Base-by-base conservation (phyloP, 345 rosid species). In the Eucalyptus viminalis region DNA sequence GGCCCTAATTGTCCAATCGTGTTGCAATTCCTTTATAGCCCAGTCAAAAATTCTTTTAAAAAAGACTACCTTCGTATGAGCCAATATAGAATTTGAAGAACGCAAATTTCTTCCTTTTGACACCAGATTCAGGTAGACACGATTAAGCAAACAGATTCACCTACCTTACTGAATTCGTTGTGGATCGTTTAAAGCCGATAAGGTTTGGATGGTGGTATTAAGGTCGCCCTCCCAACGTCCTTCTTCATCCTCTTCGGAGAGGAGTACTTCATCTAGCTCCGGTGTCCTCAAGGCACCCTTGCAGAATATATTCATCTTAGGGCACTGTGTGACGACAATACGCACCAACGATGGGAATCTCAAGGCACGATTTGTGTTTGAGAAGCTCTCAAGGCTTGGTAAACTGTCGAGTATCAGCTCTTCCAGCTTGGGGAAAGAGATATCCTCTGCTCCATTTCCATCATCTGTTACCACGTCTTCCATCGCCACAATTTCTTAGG, bases 401-500 rank as follows among this genome's bases (percentile, higher is more conserved):
- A 62, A 62, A 29, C 0, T 0, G 0, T 62, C 69, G 2, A 62
- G 34, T 29, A 0, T 29, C 0, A 62, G 0, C 34, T 0, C 0
- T 14, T 3, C 0, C 2, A 62, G 5, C 16, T 14, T 1, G 0
- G 34, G 34, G 34, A 62, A 62, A 29, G 34, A 14, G 69, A 62
- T 62, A 0, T 62, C 69, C 34, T 29, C 17, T 1, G 0, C 69
- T 29, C 34, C 69, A 62, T 62, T 14, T 29, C 69, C 69, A 29
- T 29, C 34, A 14, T 62, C 3, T 14, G 5, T 62, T 0, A 62
- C 34, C 3, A 62, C 5, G 9, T 12, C 69, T 62, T 62, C 17
- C 34, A 62, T 62, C 0, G 2, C 9, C 17, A 6, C 69, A 62
- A 29, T 62, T 1, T 62, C 1, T 29, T 29, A 62, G 9, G 5